These are phyloP conservation scores for Lichtheimia hyalospora DNA, from an alignment of 371 early-diverging fungal genomes.

Conservation along the genomic window DNA sequence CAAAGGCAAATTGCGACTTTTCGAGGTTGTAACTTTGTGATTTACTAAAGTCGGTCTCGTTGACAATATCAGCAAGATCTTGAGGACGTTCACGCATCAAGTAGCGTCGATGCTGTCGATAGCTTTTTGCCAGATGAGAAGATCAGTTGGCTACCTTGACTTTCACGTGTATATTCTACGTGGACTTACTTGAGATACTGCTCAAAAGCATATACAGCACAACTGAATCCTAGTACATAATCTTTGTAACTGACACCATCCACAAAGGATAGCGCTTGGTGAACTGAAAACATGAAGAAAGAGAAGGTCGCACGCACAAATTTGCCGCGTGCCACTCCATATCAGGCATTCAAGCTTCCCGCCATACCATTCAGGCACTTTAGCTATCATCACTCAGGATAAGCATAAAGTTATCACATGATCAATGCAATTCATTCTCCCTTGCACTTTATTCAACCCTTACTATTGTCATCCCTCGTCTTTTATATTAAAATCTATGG, in stretches of 20 bases:
- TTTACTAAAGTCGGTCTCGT: conserved; percentile 76
- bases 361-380: too few species aligned
- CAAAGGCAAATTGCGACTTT: conserved; percentile 79
- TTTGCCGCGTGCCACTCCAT: too few species aligned
- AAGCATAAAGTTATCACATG: too few species aligned
- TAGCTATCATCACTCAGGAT: too few species aligned
- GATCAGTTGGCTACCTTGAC: background rate
- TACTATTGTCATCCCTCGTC: too few species aligned
- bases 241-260: conserved; percentile 67
- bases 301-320: background rate
- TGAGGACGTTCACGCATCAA: conserved; percentile 64
- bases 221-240: conserved; percentile 69
- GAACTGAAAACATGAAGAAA: conserved; percentile 1
- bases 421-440: too few species aligned
- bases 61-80: conserved; percentile 65
- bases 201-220: conserved; percentile 64
- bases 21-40: conserved; percentile 87
- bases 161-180: background rate
- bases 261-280: conserved; percentile 17
- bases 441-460: too few species aligned
- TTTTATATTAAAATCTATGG: too few species aligned
- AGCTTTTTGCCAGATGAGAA: conserved; percentile 24
- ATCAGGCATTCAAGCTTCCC: too few species aligned
- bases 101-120: conserved; percentile 76
- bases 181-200: conserved; percentile 63